Percentiles rank a stretch among this genome's conserved stretches.
Conservation (phyloP, 345 rosid genomes). For the Sisymbrium irio region DNA sequence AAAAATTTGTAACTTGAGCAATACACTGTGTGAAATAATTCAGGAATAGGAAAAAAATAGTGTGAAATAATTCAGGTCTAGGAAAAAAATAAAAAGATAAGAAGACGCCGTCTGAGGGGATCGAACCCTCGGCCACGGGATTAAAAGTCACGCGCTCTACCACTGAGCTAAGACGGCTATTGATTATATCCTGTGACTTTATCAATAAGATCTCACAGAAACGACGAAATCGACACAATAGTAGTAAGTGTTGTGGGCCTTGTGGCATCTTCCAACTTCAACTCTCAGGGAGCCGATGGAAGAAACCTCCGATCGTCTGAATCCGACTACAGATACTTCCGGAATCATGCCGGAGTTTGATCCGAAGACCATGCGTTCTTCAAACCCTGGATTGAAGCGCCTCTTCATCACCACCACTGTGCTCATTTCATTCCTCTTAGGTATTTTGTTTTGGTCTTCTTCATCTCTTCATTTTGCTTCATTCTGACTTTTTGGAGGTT, state of each 20-base stretch:
- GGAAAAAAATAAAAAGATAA: too few species aligned
- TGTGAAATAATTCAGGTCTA: too few species aligned
- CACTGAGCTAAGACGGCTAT: constrained; percentile 39
- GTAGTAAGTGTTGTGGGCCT: constrained; percentile 46
- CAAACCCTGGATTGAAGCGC: constrained; percentile 78
- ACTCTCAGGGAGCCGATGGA: constrained; percentile 36
- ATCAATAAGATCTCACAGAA: too few species aligned
- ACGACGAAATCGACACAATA: neutral
- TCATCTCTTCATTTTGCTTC: neutral
- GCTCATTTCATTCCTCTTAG: constrained; percentile 71
- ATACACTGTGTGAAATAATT: too few species aligned
- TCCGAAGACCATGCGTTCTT: constrained; percentile 55
- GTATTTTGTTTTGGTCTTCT: constrained; percentile 16
- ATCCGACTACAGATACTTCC: constrained; percentile 15
- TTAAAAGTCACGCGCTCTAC: constrained; percentile 51
- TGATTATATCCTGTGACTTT: too few species aligned
- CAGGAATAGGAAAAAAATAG: too few species aligned
- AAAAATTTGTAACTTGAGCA: neutral
- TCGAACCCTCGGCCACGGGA: constrained; percentile 41
- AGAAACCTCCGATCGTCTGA: constrained; percentile 41
- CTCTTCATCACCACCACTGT: constrained; percentile 65
- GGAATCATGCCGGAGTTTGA: constrained; percentile 36
- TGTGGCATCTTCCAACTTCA: constrained; percentile 42
- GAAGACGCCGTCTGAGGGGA: constrained; percentile 27
- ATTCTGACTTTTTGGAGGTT: neutral